Percentiles rank a stretch among this genome's conserved stretches.
These are phyloP conservation scores for Pyrenochaeta sp. DNA, from an alignment of 2,329 filamentous ascomycete genomes.

Conservation along the genomic window DNA sequence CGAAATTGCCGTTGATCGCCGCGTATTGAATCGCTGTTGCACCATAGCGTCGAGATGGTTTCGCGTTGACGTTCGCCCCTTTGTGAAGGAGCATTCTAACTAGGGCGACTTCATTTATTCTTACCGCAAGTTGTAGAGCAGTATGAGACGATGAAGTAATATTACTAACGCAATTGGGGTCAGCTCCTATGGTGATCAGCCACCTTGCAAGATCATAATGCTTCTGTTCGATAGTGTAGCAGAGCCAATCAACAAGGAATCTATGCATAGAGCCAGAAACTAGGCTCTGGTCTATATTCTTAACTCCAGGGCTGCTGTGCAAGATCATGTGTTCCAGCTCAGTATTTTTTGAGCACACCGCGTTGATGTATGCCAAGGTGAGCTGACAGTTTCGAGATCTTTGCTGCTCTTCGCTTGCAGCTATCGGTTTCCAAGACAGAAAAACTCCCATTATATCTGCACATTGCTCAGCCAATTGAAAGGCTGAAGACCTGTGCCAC, in stretches of 20 bases:
- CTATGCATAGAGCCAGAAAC: background rate
- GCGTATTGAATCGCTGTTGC: constrained; percentile 38
- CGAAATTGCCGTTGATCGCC: constrained; percentile 31
- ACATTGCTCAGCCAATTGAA: background rate
- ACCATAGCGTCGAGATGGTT: constrained; percentile 10
- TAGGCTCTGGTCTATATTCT: background rate
- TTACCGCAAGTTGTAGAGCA: background rate
- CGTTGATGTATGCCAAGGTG: background rate
- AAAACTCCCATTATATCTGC: background rate
- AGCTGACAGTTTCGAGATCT: background rate
- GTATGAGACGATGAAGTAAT: background rate
- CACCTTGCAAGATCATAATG: background rate
- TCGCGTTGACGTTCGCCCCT: constrained; percentile 9
- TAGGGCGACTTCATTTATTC: background rate
- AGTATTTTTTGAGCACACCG: background rate
- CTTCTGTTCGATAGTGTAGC: background rate
- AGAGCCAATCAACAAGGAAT: background rate
- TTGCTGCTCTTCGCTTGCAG: background rate
- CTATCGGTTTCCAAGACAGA: background rate
- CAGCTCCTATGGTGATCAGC: background rate
- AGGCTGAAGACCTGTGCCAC: background rate
- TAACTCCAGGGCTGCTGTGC: background rate
- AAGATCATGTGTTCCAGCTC: background rate
- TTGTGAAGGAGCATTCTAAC: constrained; percentile 4
- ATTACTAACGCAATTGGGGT: background rate